Base-by-base conservation (phyloP, 1,284 basidiomycete genomes). In the Garcileccinum viscosum region DNA sequence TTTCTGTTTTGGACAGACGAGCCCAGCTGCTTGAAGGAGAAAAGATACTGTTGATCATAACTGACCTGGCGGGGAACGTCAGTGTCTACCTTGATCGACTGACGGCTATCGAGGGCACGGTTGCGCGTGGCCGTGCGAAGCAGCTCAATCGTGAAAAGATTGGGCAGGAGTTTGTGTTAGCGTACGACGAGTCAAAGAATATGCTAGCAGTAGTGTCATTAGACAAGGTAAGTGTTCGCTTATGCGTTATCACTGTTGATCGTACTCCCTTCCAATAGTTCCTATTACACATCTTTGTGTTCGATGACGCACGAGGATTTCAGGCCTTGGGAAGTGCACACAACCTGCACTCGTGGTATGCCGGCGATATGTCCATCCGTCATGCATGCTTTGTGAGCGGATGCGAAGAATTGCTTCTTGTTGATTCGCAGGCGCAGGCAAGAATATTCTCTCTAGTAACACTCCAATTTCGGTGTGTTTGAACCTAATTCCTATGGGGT, bases 131-230 rank as follows among this genome's bases (percentile, higher is more conserved):
- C 2, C 64, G 68, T 0, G 78, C 78, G 53, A 85, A 84, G 67
- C 37, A 22, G 0, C 74, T 89, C 12, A 77, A 84, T 60, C 81
- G 80, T 11, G 83, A 84, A 67, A 84, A 70, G n/a, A 80, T 87
- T 3, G 88, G 87, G 0, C 73, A 78, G 1, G 74, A 84, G 9
- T 80, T 83, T 50, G 19, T 85, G 5, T 64, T 89, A 4, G 80
- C 88, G 0, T 88, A 83, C 66, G 86, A 90, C 56, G 88, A 90
- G 72, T 73, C 74, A 9, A 87, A 84, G 70, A 82, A 83, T 0
- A 82, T 83, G 75, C 73, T 89, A 22, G 82, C 81, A 0, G 69
- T 90, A 0, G 86, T 85, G 42, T 80, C 81, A 11, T 72, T 79
- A 0, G 79, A 81, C 3, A 84, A 84, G 75, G 87, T 85, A 27